Base-by-base conservation (phyloP, 345 rosid genomes). In the Bruguiera sexangula region DNA sequence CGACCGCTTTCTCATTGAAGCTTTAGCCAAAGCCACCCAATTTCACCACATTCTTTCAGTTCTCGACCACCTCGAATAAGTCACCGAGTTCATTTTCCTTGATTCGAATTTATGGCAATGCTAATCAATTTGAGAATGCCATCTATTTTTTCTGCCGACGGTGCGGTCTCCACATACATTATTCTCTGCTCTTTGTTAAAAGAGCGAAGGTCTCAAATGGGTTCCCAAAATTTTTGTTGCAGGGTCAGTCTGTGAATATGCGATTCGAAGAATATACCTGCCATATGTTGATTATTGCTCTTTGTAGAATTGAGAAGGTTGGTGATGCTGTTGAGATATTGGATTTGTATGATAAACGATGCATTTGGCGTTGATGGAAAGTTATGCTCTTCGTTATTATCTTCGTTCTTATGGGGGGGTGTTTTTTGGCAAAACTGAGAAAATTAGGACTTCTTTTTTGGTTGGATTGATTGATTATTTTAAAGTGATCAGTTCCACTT, bases 261-360 rank as follows among this genome's bases (percentile, higher is more conserved):
- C 86, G 95, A 76, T 8, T 88, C 20, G 93, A 88, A 69, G 89
- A 86, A 69, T 85, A 90, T 6, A 82, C 76, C 51, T 79, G 84
- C 55, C 73, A 73, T 65, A 60, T 89, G 32, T 70, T 87, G 76
- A 77, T 89, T 9, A 34, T 58, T 61, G 73, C 86, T 53, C 88
- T 89, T 1, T 91, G 96, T 85, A 75, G 82, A 78, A 78, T 84
- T 22, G 86, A 82, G 27, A 89, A 80, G 71, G 92, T 84, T 21
- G 79, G 76, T 64, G 73, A 24, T 74, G 96, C 96, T 30, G 63
- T 86, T 43, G 82, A 85, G 75, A 58, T 92, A 18, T 64, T 91
- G 20, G 69, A 63, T 20, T 20, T 75, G 60, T 63, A 11, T 15
- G 85, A 69, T 82, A 54, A 65, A 76, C 19, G 86, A 84, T 53